A percentile compares a stretch with the other conserved stretches of the same genome.
phyloP scores from a whole-genome alignment of 2,329 filamentous ascomycete species.

The Waltergamsia citrina region DNA sequence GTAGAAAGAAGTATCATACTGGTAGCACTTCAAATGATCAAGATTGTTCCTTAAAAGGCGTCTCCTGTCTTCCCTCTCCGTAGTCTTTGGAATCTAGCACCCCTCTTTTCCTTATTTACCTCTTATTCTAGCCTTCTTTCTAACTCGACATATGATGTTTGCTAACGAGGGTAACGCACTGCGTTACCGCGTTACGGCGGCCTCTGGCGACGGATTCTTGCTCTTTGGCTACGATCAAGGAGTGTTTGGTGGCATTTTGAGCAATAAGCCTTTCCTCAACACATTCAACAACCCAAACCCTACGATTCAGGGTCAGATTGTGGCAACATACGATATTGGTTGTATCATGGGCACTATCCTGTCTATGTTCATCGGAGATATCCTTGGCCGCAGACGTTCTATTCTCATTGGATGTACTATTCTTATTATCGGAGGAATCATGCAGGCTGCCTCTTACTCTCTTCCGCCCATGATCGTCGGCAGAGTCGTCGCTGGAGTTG shows the following conservation, averaged over 20 bases:
- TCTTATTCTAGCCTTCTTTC: background rate
- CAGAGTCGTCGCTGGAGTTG: slow-evolving; percentile 29
- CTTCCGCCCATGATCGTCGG: slow-evolving; percentile 29
- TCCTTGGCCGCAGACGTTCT: slow-evolving; percentile 27
- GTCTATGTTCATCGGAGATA: slow-evolving; percentile 28
- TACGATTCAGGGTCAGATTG: slow-evolving; percentile 23
- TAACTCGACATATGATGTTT: background rate
- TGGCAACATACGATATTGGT: slow-evolving; percentile 34
- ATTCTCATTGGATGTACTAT: slow-evolving; percentile 15
- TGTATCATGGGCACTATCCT: slow-evolving; percentile 36
- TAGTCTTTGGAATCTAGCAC: too few species aligned
- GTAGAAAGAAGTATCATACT: too few species aligned
- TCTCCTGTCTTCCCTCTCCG: too few species aligned
- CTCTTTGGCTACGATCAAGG: slow-evolving; percentile 28
- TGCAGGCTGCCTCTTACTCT: slow-evolving; percentile 27
- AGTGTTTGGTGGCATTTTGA: slow-evolving; percentile 25
- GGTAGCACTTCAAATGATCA: too few species aligned
- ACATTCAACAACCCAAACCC: slow-evolving; percentile 30
- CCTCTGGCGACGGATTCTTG: slow-evolving; percentile 24
- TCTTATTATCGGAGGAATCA: slow-evolving; percentile 24
- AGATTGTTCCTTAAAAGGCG: too few species aligned
- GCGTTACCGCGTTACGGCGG: slow-evolving; percentile 25
- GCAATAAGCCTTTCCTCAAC: slow-evolving; percentile 12
- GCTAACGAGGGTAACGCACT: slow-evolving; percentile 22
- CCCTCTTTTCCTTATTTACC: background rate